Evolutionary conservation across 2,329 filamentous ascomycete species (phyloP).

Genomic region (Colletotrichum spinosum): DNA sequence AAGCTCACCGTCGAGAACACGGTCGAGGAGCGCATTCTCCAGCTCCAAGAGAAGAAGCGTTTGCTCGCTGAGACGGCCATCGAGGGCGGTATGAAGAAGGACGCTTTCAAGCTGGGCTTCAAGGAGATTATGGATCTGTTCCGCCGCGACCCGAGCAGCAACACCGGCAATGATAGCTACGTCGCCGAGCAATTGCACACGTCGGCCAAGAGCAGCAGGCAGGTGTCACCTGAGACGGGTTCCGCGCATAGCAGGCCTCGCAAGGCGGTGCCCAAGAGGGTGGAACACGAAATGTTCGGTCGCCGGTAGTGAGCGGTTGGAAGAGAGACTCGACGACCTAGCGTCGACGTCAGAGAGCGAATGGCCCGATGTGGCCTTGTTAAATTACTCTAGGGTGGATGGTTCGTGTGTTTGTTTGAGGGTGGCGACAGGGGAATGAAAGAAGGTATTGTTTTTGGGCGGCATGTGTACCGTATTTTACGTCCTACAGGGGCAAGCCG

Average conservation of each 20-base stretch:
- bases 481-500: too few relatives aligned
- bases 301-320: slow-evolving; percentile 24
- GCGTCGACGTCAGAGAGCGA: too few relatives aligned
- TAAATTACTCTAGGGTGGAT: too few relatives aligned
- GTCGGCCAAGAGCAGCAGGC: slow-evolving; percentile 27
- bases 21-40: slow-evolving; percentile 95
- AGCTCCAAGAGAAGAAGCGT: slow-evolving; percentile 92
- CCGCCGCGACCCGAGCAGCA: slow-evolving; percentile 39
- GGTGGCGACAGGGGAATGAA: too few relatives aligned
- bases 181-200: slow-evolving; percentile 18
- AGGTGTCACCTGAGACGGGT: slow-evolving; percentile 24
- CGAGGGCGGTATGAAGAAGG: slow-evolving; percentile 80
- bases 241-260: slow-evolving; percentile 19
- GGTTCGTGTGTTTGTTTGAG: too few relatives aligned
- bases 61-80: slow-evolving; percentile 92
- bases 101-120: slow-evolving; percentile 85
- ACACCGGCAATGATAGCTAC: slow-evolving; percentile 1
- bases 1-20: slow-evolving; percentile 88
- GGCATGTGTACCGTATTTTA: too few relatives aligned
- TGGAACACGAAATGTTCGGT: slow-evolving; percentile 34
- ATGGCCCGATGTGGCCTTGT: too few relatives aligned
- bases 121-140: slow-evolving; percentile 95
- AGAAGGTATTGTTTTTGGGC: too few relatives aligned
- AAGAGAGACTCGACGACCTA: too few relatives aligned
- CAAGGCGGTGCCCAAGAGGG: slow-evolving; percentile 47